Evolutionary conservation across 202 grass and related monocot species (phyloP), one percentile per base, ranked within the genome.

Genomic region (Digitaria exilis): DNA sequence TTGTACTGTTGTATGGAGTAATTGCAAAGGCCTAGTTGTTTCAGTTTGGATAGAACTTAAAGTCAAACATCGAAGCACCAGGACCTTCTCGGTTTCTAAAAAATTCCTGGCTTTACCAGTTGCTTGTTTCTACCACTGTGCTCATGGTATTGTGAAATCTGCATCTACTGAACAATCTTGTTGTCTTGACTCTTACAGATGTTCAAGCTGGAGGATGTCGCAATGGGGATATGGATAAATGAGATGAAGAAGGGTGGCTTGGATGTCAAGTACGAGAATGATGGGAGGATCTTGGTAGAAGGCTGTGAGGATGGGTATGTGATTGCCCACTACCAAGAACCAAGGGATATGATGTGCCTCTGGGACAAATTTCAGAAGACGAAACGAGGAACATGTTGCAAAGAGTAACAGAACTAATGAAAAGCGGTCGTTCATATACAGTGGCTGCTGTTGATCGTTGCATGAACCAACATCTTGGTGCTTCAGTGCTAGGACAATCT

Each of bases 131-230:
- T 61, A 44, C 49, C 24, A 11, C 12, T 67, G 35, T 75, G 31
- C 31, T 31, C 59, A 54, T 54, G 45, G 22, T 26, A 55, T 64
- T 52, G 2, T 31, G 2, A 65, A 64, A n/a, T 26, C 1, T 74
- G 16, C 26, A 32, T 65, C 13, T 76, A 35, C 64, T 78, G 12
- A 69, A 4, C 28, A 9, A 45, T 69, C 0, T 64, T 81, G 44
- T 55, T 15, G 17, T 62, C 11, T 65, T 81, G 39, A 67, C 25
- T n/a, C 30, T n/a, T 92, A 43, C 87, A 98, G 96, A 98, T 98
- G 92, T 96, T 98, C 89, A 98, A 98, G 73, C 85, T 98, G 80
- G 96, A 98, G 88, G 96, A 98, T 87, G 96, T 98, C 1, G 96
- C 96, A 6, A 98, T 98, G 96, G 96, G 96, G 26, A 96, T 98